A percentile compares a stretch with the other conserved stretches of the same genome.
These are phyloP conservation scores for Flaveria brownii DNA, from an alignment of 129 eudicot species.

Conservation along the genomic window DNA sequence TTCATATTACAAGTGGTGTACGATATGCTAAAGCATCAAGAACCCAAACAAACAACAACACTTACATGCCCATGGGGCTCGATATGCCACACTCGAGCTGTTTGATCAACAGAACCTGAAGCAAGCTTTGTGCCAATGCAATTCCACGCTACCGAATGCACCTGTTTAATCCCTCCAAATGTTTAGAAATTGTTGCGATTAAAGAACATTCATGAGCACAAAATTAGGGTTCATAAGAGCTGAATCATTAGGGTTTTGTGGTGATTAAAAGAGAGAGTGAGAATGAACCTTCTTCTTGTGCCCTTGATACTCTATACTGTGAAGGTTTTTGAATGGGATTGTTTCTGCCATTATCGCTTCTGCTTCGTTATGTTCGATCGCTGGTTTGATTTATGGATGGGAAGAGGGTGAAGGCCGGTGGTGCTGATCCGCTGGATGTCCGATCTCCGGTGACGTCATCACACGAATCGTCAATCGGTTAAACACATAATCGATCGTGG, in stretches of 20 bases:
- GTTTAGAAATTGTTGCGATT: no score
- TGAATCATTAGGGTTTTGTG: conserved; percentile 18
- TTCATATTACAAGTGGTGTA: conserved; percentile 17
- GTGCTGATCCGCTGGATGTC: conserved; percentile 20
- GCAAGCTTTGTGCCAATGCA: conserved; percentile 94
- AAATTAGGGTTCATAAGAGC: conserved; percentile 33
- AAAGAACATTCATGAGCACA: not conserved
- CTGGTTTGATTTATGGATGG: no score
- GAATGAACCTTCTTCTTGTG: conserved; percentile 92
- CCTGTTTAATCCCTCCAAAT: conserved; percentile 42
- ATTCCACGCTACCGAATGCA: conserved; percentile 99
- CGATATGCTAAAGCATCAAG: not conserved
- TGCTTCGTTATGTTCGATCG: conserved; percentile 13
- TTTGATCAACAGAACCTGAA: conserved; percentile 97
- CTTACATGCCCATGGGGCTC: conserved; percentile 90
- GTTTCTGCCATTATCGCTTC: conserved; percentile 54
- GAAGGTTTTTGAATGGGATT: conserved; percentile 82
- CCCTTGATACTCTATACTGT: conserved; percentile 89
- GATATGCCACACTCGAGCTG: conserved; percentile 91
- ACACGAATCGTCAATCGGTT: conserved; percentile 17
- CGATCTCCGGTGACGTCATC: conserved; percentile 39
- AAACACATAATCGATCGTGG: conserved; percentile 29
- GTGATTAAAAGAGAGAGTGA: not conserved
- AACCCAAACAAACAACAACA: conserved; percentile 7
- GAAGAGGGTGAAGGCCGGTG: no score